Evolutionary conservation across 2,329 filamentous ascomycete genomes (phyloP).

Genomic region (Hypoxylon rubiginosum): DNA sequence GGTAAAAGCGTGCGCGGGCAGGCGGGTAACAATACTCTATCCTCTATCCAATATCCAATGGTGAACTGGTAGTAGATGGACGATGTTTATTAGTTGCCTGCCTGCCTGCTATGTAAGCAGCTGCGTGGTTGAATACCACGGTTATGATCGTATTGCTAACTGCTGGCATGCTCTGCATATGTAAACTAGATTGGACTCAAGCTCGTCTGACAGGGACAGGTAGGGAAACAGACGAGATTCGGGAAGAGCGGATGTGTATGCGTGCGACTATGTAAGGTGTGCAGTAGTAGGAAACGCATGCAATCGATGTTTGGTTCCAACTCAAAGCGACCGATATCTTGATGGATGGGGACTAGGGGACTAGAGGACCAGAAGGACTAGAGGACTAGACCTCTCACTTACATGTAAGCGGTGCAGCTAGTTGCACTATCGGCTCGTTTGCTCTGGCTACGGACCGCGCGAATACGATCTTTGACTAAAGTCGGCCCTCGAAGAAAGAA

Average conservation of each 20-base stretch:
- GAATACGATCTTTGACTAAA: conserved; percentile 30
- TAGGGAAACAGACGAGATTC: conserved; percentile 16
- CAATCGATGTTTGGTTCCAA: conserved; percentile 35
- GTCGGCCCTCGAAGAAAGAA: conserved; percentile 5
- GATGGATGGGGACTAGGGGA: not conserved
- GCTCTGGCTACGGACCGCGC: conserved; percentile 19
- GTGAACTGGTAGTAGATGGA: not conserved
- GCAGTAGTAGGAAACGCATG: conserved; percentile 28
- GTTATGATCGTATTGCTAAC: conserved; percentile 18
- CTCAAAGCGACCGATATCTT: conserved; percentile 15
- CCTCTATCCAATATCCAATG: not conserved
- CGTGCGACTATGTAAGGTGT: conserved; percentile 26
- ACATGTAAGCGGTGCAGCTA: conserved; percentile 19
- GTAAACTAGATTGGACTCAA: conserved; percentile 10
- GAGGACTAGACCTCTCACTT: conserved; percentile 10
- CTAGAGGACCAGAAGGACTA: conserved; percentile 1
- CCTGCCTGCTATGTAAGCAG: conserved; percentile 2
- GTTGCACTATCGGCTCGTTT: conserved; percentile 13
- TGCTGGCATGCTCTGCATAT: conserved; percentile 19
- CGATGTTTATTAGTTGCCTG: not conserved
- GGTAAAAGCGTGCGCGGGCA: not conserved
- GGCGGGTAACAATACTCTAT: not conserved
- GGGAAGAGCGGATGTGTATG: conserved; percentile 38
- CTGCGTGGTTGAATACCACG: conserved; percentile 8
- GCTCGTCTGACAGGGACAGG: conserved; percentile 21